phyloP scores from a whole-genome alignment of 805 yeast genomes.

The Starmerella etchellsii region DNA sequence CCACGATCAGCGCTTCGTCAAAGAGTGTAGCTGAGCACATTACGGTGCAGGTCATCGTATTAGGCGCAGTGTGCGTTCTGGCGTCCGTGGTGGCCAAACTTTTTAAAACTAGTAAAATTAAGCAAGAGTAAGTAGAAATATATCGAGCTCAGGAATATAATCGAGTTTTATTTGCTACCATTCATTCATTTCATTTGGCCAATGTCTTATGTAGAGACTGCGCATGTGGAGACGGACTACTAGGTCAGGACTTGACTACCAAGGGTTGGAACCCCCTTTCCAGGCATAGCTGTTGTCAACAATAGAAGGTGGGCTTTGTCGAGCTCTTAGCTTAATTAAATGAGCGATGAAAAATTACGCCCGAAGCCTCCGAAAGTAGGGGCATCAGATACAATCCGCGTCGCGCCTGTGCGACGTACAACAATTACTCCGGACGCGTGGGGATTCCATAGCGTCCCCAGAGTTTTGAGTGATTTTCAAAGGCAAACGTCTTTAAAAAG shows the following conservation, averaged over 20 bases:
- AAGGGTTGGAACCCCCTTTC: too few relatives aligned
- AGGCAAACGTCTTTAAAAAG: constrained; percentile 25
- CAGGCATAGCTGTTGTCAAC: too few relatives aligned
- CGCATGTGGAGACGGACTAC: too few relatives aligned
- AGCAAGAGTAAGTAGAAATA: neutral
- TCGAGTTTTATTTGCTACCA: too few relatives aligned
- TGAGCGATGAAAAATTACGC: too few relatives aligned
- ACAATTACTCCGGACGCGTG: constrained; percentile 24
- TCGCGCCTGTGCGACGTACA: constrained; percentile 24
- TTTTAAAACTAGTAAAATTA: neutral
- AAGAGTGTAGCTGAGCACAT: constrained; percentile 26
- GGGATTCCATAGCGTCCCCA: constrained; percentile 29
- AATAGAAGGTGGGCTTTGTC: too few relatives aligned
- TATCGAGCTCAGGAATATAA: neutral
- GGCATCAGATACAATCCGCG: constrained; percentile 16
- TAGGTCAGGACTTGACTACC: too few relatives aligned
- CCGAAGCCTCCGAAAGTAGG: neutral
- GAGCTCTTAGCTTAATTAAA: too few relatives aligned
- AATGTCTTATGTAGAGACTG: too few relatives aligned
- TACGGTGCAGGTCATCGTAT: constrained; percentile 29
- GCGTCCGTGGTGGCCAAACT: constrained; percentile 1
- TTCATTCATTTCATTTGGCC: too few relatives aligned
- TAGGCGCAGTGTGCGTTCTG: constrained; percentile 29
- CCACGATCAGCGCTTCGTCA: constrained; percentile 30
- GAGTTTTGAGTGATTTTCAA: constrained; percentile 27